Base-by-base conservation (phyloP, 2,329 filamentous ascomycete species). In the Podosphaera xanthii region DNA sequence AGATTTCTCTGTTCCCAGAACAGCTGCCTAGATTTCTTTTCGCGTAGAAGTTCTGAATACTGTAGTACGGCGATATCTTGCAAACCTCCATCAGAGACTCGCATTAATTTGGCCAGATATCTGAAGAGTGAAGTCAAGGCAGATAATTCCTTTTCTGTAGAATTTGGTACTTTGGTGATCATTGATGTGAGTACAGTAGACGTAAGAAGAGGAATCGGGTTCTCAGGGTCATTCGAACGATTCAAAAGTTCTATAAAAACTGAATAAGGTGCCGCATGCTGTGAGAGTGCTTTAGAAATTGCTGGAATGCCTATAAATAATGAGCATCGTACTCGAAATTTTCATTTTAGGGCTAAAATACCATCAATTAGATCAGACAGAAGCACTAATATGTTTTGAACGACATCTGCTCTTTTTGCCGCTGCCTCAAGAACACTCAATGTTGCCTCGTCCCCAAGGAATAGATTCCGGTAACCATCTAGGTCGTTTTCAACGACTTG, bases 41-140 rank as follows among this genome's bases (percentile, higher is more conserved):
- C 87, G 62, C 88, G 83, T 38, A 98, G 76, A 38, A 98, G 76
- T 30, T 86, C 78, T 42, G 92, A 96, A 72, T 91, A 94, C 69
- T 91, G 82, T 68, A 92, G 87, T 10, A 97, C 89, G 34, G 89
- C 91, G 68, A 97, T 95, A 69, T 98, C 92, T 72, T 98, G 92
- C 60, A 94, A 77, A 46, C 88, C 88, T 59, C 87, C 85, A 72
- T 98, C 92, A 60, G 86, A 79, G 69, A 83, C 88, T 75, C 89
- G 89, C 60, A 86, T 83, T 59, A 97, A 76, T 58, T 82, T 82
- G 6, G 89, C 86, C 36, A 97, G 80, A 71, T 96, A 97, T 67
- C 80, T 83, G 71, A 92, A 87, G 57, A 97, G 77, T 67, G 87
- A 77, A 22, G 88, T 86, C 52, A 97, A 86, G 59, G 87, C 79